Evolutionary conservation across 257 asterid species (phyloP), one percentile per base, ranked within the genome.

Genomic region (Ajuga chamaepitys): DNA sequence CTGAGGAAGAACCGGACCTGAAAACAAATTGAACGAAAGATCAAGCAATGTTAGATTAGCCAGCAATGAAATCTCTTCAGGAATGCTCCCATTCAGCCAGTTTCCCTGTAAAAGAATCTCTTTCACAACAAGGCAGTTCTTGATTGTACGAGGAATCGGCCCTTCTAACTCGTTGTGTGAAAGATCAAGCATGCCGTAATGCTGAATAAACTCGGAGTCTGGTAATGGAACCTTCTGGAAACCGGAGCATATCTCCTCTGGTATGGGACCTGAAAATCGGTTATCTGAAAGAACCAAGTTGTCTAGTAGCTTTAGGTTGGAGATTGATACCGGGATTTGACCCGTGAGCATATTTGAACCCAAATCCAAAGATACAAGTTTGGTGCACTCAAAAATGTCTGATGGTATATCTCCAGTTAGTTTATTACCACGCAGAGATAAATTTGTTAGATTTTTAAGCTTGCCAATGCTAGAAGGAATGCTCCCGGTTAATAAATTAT

Each of bases 141-240:
- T 48, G 21, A 91, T 81, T 0, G 89, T 72, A 45, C 37, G 50
- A 40, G 98, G 96, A 75, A 91, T 74, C 1, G 78, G 72, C 5
- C 96, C 98, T 28, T 22, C 78, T 7, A 91, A 72, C 30, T 76
- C 78, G 58, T 91, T 91, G 52, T 74, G 47, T 2, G 98, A 88
- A 30, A 91, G 80, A 74, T 91, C 96, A 32, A 91, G 98, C 89
- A 76, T 81, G 38, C 98, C 98, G 16, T 84, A 86, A 64, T 86
- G 98, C 78, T 91, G 98, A 28, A 71, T 52, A 46, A 64, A 91
- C 80, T 86, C 98, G 0, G 96, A 91, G 59, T 88, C 96, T 0
- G 96, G 86, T 55, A 84, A 69, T 17, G 90, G 82, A 71, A 74
- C 75, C 60, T 72, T 77, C 66, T 82, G 92, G 67, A 91, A 91